Evolutionary conservation across 306 rosid species (phyloP).

Genomic region (Castanea crenata): DNA sequence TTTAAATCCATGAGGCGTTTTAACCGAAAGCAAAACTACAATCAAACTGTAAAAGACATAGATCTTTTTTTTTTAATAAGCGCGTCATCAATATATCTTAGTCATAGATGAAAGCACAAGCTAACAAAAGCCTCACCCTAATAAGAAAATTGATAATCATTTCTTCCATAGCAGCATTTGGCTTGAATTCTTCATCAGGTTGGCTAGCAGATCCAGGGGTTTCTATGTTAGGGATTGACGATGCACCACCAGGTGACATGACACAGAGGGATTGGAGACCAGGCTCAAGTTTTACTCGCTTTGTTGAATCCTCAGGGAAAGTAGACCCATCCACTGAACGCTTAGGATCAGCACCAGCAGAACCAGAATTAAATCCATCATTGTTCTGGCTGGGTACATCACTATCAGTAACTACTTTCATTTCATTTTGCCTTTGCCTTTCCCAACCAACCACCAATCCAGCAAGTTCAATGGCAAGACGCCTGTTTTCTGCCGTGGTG

Average conservation of each 20-base stretch:
- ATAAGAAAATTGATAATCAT: conserved; percentile 96
- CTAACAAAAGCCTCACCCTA: conserved; percentile 63
- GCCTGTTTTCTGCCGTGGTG: conserved; percentile 92
- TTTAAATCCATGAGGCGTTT: background rate
- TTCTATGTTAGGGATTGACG: conserved; percentile 88
- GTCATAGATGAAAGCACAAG: conserved; percentile 16
- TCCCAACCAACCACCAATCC: conserved; percentile 99
- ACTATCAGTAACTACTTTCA: conserved; percentile 68
- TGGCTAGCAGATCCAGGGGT: conserved; percentile 92
- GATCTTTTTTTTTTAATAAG: no score
- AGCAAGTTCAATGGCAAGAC: conserved; percentile 98
- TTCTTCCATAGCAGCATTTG: conserved; percentile 99
- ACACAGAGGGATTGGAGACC: conserved; percentile 86
- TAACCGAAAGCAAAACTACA: conserved; percentile 4
- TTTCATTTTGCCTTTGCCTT: conserved; percentile 91
- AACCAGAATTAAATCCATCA: conserved; percentile 70
- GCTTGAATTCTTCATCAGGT: conserved; percentile 98
- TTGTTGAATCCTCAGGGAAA: conserved; percentile 84
- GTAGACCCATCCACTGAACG: conserved; percentile 80
- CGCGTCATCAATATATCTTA: conserved; percentile 17
- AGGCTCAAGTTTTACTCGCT: conserved; percentile 95
- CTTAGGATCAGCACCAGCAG: conserved; percentile 62
- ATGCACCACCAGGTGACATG: conserved; percentile 97
- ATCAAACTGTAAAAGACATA: background rate
- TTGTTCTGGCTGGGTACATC: conserved; percentile 62